Evolutionary conservation across 108 stramenopile genomes (phyloP).

Genomic region (Fistulifera pelliculosa): DNA sequence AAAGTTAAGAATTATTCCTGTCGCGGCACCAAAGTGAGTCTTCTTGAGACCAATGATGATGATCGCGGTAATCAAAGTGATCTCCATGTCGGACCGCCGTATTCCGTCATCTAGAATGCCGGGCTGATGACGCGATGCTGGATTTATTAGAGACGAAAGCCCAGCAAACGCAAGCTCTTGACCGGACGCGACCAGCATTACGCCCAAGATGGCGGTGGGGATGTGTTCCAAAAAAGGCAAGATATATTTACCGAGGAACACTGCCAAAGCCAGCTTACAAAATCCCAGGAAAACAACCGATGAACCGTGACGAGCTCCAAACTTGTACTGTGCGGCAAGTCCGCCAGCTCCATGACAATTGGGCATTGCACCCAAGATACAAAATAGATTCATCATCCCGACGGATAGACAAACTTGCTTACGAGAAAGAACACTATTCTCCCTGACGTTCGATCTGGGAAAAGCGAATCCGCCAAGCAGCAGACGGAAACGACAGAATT

Average conservation of each 20-base stretch:
- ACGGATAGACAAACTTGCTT: slow-evolving; percentile 56
- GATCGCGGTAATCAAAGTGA: slow-evolving; percentile 48
- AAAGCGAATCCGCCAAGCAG: slow-evolving; percentile 60
- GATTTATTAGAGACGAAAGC: slow-evolving; percentile 17
- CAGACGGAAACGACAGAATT: slow-evolving; percentile 73
- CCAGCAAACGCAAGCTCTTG: slow-evolving; percentile 66
- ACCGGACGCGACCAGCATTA: slow-evolving; percentile 67
- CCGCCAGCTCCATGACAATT: slow-evolving; percentile 87
- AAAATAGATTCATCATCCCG: slow-evolving; percentile 67
- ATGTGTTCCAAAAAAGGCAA: slow-evolving; percentile 59
- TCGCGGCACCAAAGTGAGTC: slow-evolving; percentile 58
- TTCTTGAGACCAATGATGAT: slow-evolving; percentile 57
- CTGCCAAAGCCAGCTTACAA: slow-evolving; percentile 47
- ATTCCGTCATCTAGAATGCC: neutral
- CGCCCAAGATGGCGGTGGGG: slow-evolving; percentile 59
- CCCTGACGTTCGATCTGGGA: slow-evolving; percentile 42
- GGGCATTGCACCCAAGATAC: slow-evolving; percentile 75
- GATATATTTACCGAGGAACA: slow-evolving; percentile 49
- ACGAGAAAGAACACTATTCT: slow-evolving; percentile 42
- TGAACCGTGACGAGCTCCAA: slow-evolving; percentile 73
- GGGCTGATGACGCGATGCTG: slow-evolving; percentile 3
- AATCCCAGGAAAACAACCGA: slow-evolving; percentile 66
- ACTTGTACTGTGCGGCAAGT: slow-evolving; percentile 73
- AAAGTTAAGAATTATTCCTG: slow-evolving; percentile 58
- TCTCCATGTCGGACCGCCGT: slow-evolving; percentile 25